phyloP scores from a whole-genome alignment of 2,329 filamentous ascomycete species.

The Aspergillus quadrilineatus region DNA sequence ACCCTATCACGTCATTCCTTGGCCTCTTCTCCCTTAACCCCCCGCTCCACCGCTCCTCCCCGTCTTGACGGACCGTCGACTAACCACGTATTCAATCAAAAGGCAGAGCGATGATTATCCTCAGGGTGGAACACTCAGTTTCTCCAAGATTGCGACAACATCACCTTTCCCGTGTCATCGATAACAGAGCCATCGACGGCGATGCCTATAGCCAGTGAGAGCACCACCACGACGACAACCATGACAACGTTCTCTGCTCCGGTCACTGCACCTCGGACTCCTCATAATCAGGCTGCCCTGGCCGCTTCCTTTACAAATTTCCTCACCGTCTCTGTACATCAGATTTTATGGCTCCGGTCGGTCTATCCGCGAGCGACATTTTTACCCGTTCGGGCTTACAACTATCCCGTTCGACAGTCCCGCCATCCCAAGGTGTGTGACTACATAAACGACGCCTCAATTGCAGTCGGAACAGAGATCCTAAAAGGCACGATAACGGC shows the following conservation, averaged over 20 bases:
- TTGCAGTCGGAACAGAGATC: conserved; percentile 69
- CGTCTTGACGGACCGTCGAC: conserved; percentile 7
- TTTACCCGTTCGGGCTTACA: conserved; percentile 75
- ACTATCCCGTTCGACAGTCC: conserved; percentile 79
- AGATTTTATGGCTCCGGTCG: conserved; percentile 76
- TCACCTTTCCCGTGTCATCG: conserved; percentile 36
- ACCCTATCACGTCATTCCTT: conserved; percentile 6
- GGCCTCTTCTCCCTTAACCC: neutral
- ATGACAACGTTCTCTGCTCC: conserved; percentile 43
- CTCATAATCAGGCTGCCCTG: conserved; percentile 57
- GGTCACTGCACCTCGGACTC: conserved; percentile 41
- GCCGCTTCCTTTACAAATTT: conserved; percentile 74
- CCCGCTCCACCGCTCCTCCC: conserved; percentile 4
- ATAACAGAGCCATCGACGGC: conserved; percentile 32
- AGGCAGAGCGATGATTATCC: conserved; percentile 47
- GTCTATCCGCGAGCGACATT: conserved; percentile 80
- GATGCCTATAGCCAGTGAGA: conserved; percentile 46
- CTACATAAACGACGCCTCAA: conserved; percentile 80
- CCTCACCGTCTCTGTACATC: conserved; percentile 78
- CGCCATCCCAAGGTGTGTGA: conserved; percentile 81
- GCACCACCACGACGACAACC: conserved; percentile 38
- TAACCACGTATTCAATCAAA: conserved; percentile 25
- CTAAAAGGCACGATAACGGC: conserved; percentile 57
- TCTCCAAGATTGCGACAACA: conserved; percentile 39
- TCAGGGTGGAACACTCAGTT: conserved; percentile 44